phyloP scores from a whole-genome alignment of 2,329 filamentous ascomycete species.

The Nannizziopsis arthrosporioides region DNA sequence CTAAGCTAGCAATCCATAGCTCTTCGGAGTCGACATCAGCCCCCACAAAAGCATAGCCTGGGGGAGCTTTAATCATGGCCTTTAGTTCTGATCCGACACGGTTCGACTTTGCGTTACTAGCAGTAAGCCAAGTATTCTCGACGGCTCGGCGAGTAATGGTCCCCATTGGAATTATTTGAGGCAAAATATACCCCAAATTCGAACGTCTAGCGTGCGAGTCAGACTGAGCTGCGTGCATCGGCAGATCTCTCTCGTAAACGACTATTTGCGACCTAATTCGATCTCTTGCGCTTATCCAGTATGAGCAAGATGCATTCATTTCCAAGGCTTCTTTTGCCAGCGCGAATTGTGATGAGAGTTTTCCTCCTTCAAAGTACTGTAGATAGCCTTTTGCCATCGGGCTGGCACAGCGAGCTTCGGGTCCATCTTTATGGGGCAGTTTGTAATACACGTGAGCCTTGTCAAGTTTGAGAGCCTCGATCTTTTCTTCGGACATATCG shows the following conservation, averaged over 20 bases:
- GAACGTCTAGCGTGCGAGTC: slow-evolving; percentile 17
- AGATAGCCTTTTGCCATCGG: slow-evolving; percentile 88
- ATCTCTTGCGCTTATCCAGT: slow-evolving; percentile 94
- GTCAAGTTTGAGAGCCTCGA: slow-evolving; percentile 55
- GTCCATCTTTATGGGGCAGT: slow-evolving; percentile 90
- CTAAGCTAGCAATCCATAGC: slow-evolving; percentile 91
- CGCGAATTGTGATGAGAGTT: slow-evolving; percentile 70
- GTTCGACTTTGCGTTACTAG: slow-evolving; percentile 92
- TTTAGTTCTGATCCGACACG: slow-evolving; percentile 94
- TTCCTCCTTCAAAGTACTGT: slow-evolving; percentile 80
- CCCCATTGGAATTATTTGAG: slow-evolving; percentile 95
- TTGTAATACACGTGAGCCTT: slow-evolving; percentile 65
- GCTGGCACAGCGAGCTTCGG: slow-evolving; percentile 67
- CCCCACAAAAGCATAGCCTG: slow-evolving; percentile 86
- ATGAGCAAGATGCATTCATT: slow-evolving; percentile 98
- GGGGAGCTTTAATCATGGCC: slow-evolving; percentile 85
- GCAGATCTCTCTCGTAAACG: slow-evolving; percentile 61
- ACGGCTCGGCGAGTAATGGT: slow-evolving; percentile 90
- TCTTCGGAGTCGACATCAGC: slow-evolving; percentile 97
- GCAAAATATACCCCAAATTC: slow-evolving; percentile 71
- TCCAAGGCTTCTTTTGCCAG: slow-evolving; percentile 92
- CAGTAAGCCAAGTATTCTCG: slow-evolving; percentile 96
- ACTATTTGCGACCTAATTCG: slow-evolving; percentile 93
- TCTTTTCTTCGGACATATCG: slow-evolving; percentile 62
- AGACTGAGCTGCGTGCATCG: slow-evolving; percentile 17